A percentile compares a stretch with the other conserved stretches of the same genome.
phyloP scores from a whole-genome alignment of 768 basidiomycete genomes.

The Lentinula raphanica region DNA sequence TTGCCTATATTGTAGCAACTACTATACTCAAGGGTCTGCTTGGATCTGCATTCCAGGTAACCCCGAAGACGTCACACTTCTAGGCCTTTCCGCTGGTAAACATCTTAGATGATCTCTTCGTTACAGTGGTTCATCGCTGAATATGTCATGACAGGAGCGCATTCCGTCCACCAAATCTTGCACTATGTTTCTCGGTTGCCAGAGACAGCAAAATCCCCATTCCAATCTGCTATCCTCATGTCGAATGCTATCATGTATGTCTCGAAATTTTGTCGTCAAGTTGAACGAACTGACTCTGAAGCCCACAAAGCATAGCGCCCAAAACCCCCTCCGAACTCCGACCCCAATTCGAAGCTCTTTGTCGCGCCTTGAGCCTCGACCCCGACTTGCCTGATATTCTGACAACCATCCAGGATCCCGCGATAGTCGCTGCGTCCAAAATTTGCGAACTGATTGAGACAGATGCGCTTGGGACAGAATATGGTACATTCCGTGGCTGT shows the following conservation, averaged over 20 bases:
- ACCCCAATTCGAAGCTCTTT: slow-evolving; percentile 61
- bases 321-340: slow-evolving; percentile 55
- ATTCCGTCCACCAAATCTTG: slow-evolving; percentile 71
- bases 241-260: slow-evolving; percentile 72
- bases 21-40: no score
- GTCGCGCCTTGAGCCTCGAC: slow-evolving; percentile 49
- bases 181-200: slow-evolving; percentile 66
- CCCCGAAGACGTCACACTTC: slow-evolving; percentile 53
- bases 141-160: slow-evolving; percentile 42
- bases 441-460: slow-evolving; percentile 59
- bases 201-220: slow-evolving; percentile 50
- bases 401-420: slow-evolving; percentile 43
- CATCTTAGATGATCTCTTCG: neutral
- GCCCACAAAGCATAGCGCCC: slow-evolving; percentile 39
- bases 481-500: slow-evolving; percentile 67
- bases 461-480: slow-evolving; percentile 42
- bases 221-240: slow-evolving; percentile 60
- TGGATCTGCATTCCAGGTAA: slow-evolving; percentile 41
- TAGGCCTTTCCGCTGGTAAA: slow-evolving; percentile 74
- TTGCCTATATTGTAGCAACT: neutral
- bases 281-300: neutral
- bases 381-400: slow-evolving; percentile 46
- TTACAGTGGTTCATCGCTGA: neutral
- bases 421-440: slow-evolving; percentile 38
- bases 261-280: neutral